Percentiles rank a stretch among this genome's conserved stretches.
Evolutionary conservation across 345 rosid genomes (phyloP).

Genomic region (Bretschneidera sinensis): DNA sequence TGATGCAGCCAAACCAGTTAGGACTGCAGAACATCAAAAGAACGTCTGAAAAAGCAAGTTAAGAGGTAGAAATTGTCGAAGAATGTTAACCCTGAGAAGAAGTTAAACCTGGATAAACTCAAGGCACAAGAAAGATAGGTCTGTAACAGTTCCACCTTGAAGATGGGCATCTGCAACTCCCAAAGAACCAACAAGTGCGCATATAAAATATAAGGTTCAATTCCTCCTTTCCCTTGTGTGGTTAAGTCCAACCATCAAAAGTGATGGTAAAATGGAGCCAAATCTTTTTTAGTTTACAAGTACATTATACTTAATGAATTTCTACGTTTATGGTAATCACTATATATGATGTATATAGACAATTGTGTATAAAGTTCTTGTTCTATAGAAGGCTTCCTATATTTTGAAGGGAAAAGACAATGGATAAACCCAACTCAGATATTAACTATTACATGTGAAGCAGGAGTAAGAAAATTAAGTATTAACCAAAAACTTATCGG

Average conservation of each 20-base stretch:
- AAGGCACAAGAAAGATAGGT: conserved; percentile 67
- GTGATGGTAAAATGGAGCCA: no score
- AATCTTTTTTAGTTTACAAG: no score
- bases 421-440: neutral
- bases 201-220: conserved; percentile 62
- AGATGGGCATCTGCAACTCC: conserved; percentile 84
- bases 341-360: no score
- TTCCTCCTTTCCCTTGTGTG: conserved; percentile 69
- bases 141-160: conserved; percentile 93
- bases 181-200: conserved; percentile 51
- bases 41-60: no score
- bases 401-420: neutral
- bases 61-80: no score
- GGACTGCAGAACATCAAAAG: no score
- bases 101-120: conserved; percentile 57
- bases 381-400: no score
- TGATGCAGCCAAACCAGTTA: no score
- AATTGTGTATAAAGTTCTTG: no score
- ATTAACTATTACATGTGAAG: neutral
- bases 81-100: no score
- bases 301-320: no score
- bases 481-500: conserved; percentile 35
- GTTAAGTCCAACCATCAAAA: conserved; percentile 82
- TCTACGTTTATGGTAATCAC: no score
- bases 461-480: neutral